phyloP scores from a whole-genome alignment of 2,329 filamentous ascomycete species.

The Fusarium sp. region DNA sequence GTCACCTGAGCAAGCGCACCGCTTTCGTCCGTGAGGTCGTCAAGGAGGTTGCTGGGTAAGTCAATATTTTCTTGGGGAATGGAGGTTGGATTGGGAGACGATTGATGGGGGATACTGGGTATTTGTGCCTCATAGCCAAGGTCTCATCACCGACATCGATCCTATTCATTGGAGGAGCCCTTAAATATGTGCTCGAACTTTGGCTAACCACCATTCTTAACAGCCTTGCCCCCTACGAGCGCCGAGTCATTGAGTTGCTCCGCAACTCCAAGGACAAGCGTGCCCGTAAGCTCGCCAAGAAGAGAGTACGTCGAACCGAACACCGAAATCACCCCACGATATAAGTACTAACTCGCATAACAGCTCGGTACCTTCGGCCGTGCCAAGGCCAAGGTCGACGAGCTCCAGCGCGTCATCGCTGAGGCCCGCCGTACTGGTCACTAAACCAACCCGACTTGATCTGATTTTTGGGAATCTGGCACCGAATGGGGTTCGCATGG shows the following conservation, averaged over 20 bases:
- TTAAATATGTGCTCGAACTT: neutral
- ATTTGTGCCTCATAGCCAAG: neutral
- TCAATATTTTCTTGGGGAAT: conserved; percentile 41
- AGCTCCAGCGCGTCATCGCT: conserved; percentile 97
- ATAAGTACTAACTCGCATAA: conserved; percentile 43
- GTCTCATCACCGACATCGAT: neutral
- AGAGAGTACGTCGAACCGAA: conserved; percentile 77
- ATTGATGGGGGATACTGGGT: neutral
- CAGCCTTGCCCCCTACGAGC: conserved; percentile 93
- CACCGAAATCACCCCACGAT: neutral
- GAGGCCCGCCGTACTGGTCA: conserved; percentile 81
- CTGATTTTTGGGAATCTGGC: conserved; percentile 46
- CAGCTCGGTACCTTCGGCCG: conserved; percentile 98
- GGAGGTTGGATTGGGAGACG: neutral
- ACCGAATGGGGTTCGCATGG: conserved; percentile 49
- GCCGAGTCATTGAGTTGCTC: conserved; percentile 98
- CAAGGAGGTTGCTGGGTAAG: conserved; percentile 96
- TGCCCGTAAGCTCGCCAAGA: conserved; percentile 98
- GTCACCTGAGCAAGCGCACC: conserved; percentile 95
- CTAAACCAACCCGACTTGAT: conserved; percentile 62
- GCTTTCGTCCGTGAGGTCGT: conserved; percentile 97
- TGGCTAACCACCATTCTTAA: conserved; percentile 44
- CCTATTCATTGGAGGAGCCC: neutral
- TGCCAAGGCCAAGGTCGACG: conserved; percentile 99
- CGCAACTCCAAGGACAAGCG: conserved; percentile 99